Base-by-base conservation (phyloP, 768 basidiomycete species). In the Leccinum barrowsii region DNA sequence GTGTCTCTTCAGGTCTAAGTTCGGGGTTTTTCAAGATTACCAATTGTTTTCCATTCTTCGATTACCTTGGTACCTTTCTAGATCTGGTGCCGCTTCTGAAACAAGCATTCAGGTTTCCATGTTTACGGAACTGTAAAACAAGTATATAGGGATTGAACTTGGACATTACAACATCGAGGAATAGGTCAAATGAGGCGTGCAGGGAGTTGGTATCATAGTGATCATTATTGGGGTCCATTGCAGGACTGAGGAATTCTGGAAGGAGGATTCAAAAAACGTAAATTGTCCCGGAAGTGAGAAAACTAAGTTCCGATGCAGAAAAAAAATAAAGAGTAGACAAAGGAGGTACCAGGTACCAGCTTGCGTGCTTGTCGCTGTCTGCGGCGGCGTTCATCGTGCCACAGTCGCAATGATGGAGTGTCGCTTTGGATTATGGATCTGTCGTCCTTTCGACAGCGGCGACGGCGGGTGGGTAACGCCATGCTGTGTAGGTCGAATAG, bases 361-460 rank as follows among this genome's bases (percentile, higher is more conserved):
- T 40, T 58, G 59, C 57, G 63, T 52, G 32, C 58, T 69, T 50
- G 54, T 64, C 59, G 67, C 62, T 55, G 32, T 50, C 50, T 28
- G 24, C 53, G 53, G 54, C 59, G 59, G 58, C 60, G 55, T 63
- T 67, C 63, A 71, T 62, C 70, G 70, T 21, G 64, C 58, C 57
- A 66, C 59, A 19, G 70, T 59, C 50, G 56, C 57, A 57, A 64
- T 54, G 19, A 62, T 59, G 50, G 63, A 69, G 46, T 60, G 69
- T 56, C 67, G 70, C 61, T 72, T 71, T 55, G 63, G 58, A 52
- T 66, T 63, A 42, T 66, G 62, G 53, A 55, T 61, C 59, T 62
- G 68, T 59, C 63, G 71, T 46, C 63, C 66, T 56, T 72, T 73
- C 46, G 54, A 64, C 58, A 63, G 44, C 42, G 70, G 72, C 42